Base-by-base conservation (phyloP, 192 early-diverging fungal genomes). In the Allomyces arbusculus region DNA sequence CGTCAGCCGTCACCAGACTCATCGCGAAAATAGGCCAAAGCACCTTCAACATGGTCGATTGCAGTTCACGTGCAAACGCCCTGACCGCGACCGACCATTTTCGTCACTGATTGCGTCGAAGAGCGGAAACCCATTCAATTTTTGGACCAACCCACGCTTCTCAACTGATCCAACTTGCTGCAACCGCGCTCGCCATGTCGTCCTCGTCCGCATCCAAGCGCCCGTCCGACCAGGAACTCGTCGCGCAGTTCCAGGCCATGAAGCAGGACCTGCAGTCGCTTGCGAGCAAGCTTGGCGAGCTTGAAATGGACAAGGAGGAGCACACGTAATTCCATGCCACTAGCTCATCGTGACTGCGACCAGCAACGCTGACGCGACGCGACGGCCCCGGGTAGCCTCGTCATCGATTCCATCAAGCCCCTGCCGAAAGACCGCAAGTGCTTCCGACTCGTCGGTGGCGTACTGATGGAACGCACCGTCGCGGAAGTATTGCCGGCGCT, bases 231-330 rank as follows among this genome's bases (percentile, higher is more conserved):
- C 79, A 81, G 73, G 82, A 85, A 62, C 67, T 85, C 55, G 79
- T 81, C 23, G 66, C 71, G 25, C 74, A 76, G 63, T 82, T 78
- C 72, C 73, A 72, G 68, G 44, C 63, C 76, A 79, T 76, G 82
- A 72, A 79, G 80, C 79, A 88, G 86, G 83, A 97, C 68, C 80
- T 97, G 64, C 85, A 89, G 67, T 76, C 77, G 23, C 77, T 97
- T 28, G 90, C 92, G 24, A 80, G 83, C 70, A 97, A 97, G 79
- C 81, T 94, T 66, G 92, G 91, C 23, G 94, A 97, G 72, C 78
- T 97, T 24, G 95, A 97, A 74, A 80, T 83, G 61, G 91, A 97
- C 72, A 77, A 86, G 23, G 92, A 93, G 70, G 95, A 97, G 75
- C 92, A 97, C 81, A 83, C 86, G 89, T 91, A 77, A 72, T 67